Evolutionary conservation across 352 stramenopile species (phyloP), one percentile per base, ranked within the genome.

Genomic region (Salisapilia sapeloensis): DNA sequence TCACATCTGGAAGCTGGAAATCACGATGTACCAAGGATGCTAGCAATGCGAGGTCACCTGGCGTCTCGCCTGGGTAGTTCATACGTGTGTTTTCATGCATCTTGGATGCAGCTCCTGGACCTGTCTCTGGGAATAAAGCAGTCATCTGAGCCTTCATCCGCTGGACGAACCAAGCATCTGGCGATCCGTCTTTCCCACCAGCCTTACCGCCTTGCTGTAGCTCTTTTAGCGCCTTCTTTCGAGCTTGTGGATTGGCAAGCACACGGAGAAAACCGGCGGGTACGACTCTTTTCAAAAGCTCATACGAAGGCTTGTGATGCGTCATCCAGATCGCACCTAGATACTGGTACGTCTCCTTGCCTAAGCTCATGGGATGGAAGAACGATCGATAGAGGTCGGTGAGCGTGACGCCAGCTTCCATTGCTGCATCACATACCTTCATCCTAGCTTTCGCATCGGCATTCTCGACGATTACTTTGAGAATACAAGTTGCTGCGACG

Each of bases 211-310:
- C 29, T n/a, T 42, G 43, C 23, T 62, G 55, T 35, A 54, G 51
- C 25, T 76, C 57, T 35, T 72, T 79, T 29, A 58, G 63, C 11
- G 83, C 35, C 26, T 66, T 38, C 44, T 83, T 84, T 25, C 61
- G 55, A 12, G 71, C 54, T 29, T 56, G 53, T 3, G 63, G 51
- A 35, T 50, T 60, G 0, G 67, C 63, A 13, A 86, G 58, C 55
- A 90, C 83, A 20, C 74, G 60, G 29, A 90, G 57, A 32, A 90
- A 80, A 13, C 74, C 74, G 17, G 58, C 52, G 0, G 74, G 74
- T 13, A 90, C 43, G 9, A 82, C 56, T 14, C 70, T 46, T 14
- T 50, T 35, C 1, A 90, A 40, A 46, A 85, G 54, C 21, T 84
- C 62, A 35, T 74, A 77, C 7, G 74, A 85, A 2, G 56, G 39